Percentiles rank a stretch among this genome's conserved stretches.
Conservation (phyloP, 768 basidiomycete genomes). For the Termitomyces bulborhizus region DNA sequence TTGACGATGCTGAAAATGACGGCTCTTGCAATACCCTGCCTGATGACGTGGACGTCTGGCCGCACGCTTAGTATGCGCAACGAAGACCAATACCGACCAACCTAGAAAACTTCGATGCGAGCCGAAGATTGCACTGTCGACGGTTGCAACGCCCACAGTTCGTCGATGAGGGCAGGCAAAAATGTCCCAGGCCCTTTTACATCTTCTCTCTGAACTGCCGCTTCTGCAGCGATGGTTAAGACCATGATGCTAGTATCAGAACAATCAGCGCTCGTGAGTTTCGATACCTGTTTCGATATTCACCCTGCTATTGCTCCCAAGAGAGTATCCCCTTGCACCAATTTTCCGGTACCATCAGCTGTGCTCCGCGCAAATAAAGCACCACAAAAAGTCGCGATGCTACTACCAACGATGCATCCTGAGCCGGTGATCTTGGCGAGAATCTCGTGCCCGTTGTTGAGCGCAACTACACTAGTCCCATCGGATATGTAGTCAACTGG, state of each 20-base stretch:
- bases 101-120: slow-evolving; percentile 21
- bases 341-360: slow-evolving; percentile 26
- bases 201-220: slow-evolving; percentile 41
- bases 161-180: slow-evolving; percentile 57
- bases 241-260: slow-evolving; percentile 39
- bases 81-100: too few relatives aligned
- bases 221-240: slow-evolving; percentile 56
- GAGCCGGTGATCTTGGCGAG: slow-evolving; percentile 85
- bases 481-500: slow-evolving; percentile 80
- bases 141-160: slow-evolving; percentile 34
- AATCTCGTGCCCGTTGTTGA: slow-evolving; percentile 68
- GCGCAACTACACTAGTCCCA: slow-evolving; percentile 58
- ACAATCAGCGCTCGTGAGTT: background rate
- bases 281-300: slow-evolving; percentile 15
- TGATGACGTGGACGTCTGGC: too few relatives aligned
- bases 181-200: slow-evolving; percentile 64
- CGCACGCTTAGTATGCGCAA: too few relatives aligned
- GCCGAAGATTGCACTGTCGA: slow-evolving; percentile 25
- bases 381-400: slow-evolving; percentile 77
- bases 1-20: too few relatives aligned
- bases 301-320: slow-evolving; percentile 74
- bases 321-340: slow-evolving; percentile 77
- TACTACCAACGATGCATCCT: slow-evolving; percentile 78
- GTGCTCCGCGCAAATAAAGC: slow-evolving; percentile 38
- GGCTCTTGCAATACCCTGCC: too few relatives aligned